Evolutionary conservation across 495 filamentous ascomycete species (phyloP), one percentile per base, ranked within the genome.

Genomic region (Astrocystis sublimbata): DNA sequence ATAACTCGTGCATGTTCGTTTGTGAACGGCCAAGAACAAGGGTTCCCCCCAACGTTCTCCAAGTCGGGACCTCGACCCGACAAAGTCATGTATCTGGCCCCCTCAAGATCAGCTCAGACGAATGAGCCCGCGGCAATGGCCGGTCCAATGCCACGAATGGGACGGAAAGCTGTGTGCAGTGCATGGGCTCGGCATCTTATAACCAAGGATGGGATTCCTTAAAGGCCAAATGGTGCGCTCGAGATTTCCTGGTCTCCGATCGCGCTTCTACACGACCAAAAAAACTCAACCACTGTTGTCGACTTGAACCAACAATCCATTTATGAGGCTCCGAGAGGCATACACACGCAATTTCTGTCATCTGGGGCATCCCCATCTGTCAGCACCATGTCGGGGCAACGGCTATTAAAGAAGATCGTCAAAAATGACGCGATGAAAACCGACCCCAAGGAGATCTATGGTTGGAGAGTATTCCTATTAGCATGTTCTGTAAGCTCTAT

Each of bases 361-460:
- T 31, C 31, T 4, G 43, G 31, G 57, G 19, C 21, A 36, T 15
- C 21, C n/a, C 60, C n/a, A 33, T 46, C 50, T 31, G 41, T 41
- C 58, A 68, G 50, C 63, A 78, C 72, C 70, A 70, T 62, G 60
- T 54, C 60, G 51, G 51, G 28, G 12, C 43, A 47, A 17, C 66
- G 65, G 51, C 55, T 91, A 53, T 73, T 91, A 33, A 81, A 76
- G 62, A 85, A 81, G 62, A 85, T 92, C 67, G 86, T 91, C 64
- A 85, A 85, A 73, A 92, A 92, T 84, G 88, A 91, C 63, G 86
- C 89, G 43, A 91, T 91, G 86, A 88, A 83, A 74, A 76, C 74
- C 46, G 88, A 89, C 67, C 89, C 89, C 10, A 81, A 80, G 58
- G 86, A 92, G 76, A 90, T 92, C 68, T 92, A 92, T 65, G 88